Conservation (phyloP, 495 filamentous ascomycete species). For the Apiosordaria backusii region DNA sequence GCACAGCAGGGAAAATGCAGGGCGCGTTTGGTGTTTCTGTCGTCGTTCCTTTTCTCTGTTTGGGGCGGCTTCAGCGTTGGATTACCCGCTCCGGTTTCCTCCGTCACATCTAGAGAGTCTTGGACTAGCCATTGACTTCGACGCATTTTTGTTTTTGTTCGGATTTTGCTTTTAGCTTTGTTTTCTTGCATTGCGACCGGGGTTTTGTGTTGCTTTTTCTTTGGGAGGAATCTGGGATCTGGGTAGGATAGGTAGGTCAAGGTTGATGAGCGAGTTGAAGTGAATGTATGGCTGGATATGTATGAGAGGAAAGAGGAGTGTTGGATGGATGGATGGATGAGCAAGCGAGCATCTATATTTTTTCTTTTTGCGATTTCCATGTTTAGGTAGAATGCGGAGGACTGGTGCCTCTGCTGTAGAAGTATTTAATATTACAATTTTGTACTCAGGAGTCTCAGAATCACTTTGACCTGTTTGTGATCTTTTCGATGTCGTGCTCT, state of each 20-base stretch:
- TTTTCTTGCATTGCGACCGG: conserved; percentile 18
- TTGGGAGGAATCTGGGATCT: background rate
- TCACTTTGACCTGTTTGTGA: no score
- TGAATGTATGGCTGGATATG: background rate
- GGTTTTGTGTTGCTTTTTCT: conserved; percentile 7
- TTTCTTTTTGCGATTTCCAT: background rate
- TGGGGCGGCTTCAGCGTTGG: background rate
- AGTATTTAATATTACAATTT: background rate
- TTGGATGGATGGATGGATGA: background rate
- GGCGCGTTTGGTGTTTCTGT: background rate
- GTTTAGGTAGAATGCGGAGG: background rate
- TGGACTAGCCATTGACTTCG: conserved; percentile 1
- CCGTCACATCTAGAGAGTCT: background rate
- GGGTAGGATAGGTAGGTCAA: background rate
- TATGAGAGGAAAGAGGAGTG: background rate
- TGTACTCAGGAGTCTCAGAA: no score
- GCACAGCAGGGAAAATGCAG: no score
- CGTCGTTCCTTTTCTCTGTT: background rate
- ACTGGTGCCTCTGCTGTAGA: background rate
- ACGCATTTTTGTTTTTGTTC: conserved; percentile 1
- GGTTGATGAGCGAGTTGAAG: background rate
- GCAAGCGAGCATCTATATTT: background rate
- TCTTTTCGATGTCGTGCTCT: background rate
- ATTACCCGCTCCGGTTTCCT: background rate
- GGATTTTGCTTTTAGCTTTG: background rate